Evolutionary conservation across 2,329 filamentous ascomycete genomes (phyloP).

Genomic region (Aspergillus intermedius): DNA sequence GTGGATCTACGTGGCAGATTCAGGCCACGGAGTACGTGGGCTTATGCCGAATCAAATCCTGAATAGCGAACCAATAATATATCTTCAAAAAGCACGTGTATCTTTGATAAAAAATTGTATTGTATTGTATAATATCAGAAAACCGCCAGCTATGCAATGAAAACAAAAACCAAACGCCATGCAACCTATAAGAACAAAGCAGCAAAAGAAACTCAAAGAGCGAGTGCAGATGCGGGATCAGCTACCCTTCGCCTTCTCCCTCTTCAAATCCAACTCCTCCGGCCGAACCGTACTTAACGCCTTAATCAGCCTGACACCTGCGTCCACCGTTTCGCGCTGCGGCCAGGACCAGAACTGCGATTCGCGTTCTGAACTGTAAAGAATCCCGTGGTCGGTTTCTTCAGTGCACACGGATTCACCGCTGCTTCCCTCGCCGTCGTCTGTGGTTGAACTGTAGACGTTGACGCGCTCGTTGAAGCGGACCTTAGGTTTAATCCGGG

Average conservation of each 20-base stretch:
- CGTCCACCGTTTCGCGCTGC: constrained; percentile 45
- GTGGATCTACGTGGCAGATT: no score
- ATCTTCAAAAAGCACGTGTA: no score
- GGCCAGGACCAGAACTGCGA: constrained; percentile 50
- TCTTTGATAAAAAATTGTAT: no score
- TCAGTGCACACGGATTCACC: constrained; percentile 10
- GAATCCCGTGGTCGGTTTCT: constrained; percentile 17
- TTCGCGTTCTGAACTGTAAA: constrained; percentile 34
- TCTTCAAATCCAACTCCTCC: no score
- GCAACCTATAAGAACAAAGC: neutral
- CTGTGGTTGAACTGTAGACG: constrained; percentile 21
- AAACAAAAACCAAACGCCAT: neutral
- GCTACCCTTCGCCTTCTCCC: neutral
- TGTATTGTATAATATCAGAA: no score
- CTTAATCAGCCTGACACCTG: constrained; percentile 48
- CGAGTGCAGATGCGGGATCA: neutral
- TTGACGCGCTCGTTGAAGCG: constrained; percentile 30
- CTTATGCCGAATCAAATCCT: no score
- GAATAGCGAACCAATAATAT: no score
- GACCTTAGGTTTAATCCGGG: constrained; percentile 17
- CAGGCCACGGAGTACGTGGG: no score
- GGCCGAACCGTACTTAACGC: constrained; percentile 28
- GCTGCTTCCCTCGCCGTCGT: constrained; percentile 22
- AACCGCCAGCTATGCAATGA: neutral
- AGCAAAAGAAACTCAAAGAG: neutral